phyloP scores from a whole-genome alignment of 73 alveolate genomes.

The Effrenium voratum region DNA sequence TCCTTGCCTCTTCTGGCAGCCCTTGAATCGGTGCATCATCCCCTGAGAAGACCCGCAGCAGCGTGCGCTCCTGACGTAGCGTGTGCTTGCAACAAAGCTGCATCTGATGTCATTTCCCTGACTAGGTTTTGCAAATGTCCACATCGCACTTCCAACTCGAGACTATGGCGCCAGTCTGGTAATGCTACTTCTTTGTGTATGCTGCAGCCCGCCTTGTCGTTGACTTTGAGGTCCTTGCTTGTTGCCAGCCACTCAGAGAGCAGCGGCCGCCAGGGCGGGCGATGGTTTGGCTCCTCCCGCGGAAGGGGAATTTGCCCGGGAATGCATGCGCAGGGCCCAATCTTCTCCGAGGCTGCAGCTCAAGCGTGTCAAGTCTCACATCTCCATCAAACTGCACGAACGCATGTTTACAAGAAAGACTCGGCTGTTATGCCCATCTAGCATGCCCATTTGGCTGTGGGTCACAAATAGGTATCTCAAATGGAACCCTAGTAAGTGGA shows the following conservation, averaged over 20 bases:
- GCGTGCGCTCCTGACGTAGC: slow-evolving; percentile 37
- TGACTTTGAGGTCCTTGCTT: slow-evolving; percentile 44
- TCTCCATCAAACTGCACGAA: no score
- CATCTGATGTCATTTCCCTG: neutral
- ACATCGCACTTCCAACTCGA: neutral
- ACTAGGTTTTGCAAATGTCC: neutral
- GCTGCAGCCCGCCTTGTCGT: neutral
- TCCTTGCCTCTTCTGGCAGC: neutral
- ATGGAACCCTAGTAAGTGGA: no score
- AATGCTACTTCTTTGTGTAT: no score
- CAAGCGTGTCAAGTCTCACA: no score
- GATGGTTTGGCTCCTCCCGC: slow-evolving; percentile 47
- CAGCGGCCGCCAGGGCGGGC: slow-evolving; percentile 82
- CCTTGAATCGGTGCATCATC: slow-evolving; percentile 34
- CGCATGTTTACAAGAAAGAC: no score
- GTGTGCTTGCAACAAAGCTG: neutral
- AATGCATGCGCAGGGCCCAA: no score
- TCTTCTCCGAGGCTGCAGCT: no score
- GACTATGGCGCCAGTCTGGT: neutral
- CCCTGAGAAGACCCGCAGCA: slow-evolving; percentile 77
- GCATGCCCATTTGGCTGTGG: no score
- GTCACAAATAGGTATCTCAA: no score
- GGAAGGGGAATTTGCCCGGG: no score
- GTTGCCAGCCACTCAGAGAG: slow-evolving; percentile 42
- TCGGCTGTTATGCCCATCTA: no score